These are phyloP conservation scores for Podospora australis DNA, from an alignment of 495 filamentous ascomycete genomes.

Conservation along the genomic window DNA sequence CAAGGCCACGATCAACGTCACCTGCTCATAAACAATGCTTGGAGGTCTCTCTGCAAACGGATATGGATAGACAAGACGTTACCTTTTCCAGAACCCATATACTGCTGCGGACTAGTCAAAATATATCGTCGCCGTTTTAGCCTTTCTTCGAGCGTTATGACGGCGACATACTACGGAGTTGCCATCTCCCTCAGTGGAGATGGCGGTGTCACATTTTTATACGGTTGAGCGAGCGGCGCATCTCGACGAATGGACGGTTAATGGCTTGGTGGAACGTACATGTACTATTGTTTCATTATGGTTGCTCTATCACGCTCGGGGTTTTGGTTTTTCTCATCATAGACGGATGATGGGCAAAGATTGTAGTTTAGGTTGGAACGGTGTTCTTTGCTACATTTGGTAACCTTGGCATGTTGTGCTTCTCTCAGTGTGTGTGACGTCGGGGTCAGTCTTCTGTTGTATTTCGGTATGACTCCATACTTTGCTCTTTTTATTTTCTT, in stretches of 20 bases:
- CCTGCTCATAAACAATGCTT: conserved; percentile 26
- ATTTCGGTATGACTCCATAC: too few relatives aligned
- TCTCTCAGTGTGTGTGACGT: neutral
- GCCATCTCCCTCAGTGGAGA: conserved; percentile 5
- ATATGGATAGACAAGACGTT: conserved; percentile 21
- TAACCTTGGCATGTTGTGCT: neutral
- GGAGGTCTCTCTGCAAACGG: conserved; percentile 1
- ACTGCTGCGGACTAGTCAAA: conserved; percentile 3
- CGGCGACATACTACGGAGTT: conserved; percentile 9
- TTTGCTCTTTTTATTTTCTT: too few relatives aligned
- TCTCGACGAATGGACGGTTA: conserved; percentile 22
- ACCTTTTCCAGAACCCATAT: conserved; percentile 11
- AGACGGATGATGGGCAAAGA: conserved; percentile 35
- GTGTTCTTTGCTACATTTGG: conserved; percentile 11
- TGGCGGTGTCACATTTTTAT: conserved; percentile 8
- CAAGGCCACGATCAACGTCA: conserved; percentile 51
- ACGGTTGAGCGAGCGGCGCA: conserved; percentile 25
- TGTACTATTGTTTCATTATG: conserved; percentile 44
- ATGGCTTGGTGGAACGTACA: conserved; percentile 29
- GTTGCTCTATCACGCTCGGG: conserved; percentile 32
- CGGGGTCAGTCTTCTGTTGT: neutral
- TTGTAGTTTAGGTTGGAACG: conserved; percentile 41
- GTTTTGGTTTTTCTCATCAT: conserved; percentile 31
- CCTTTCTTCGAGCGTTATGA: neutral
- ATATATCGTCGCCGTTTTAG: conserved; percentile 6